Base-by-base conservation (phyloP, 805 yeast species). In the Cyberlindnera mississippiensis region DNA sequence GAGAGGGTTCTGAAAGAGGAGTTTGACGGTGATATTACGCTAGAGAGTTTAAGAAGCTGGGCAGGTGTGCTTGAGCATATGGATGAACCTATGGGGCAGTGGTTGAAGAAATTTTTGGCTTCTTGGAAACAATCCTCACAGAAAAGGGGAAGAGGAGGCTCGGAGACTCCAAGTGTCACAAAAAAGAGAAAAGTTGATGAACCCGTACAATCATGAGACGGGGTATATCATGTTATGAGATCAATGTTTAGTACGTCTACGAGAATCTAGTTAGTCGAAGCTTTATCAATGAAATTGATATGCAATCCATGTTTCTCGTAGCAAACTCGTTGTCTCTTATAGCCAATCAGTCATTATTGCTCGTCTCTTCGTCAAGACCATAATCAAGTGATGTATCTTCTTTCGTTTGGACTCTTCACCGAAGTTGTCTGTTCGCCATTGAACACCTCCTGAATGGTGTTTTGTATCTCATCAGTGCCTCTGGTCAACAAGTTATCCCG, bases 21-120 rank as follows among this genome's bases (percentile, higher is more conserved):
- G 33, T 43, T 33, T 26, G 40, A 33, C 4, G 37, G 34, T n/a
- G 41, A 44, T 27, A 24, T 19, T 11, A 44, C 48, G 14, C 31
- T 40, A 18, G 29, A 6, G 13, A 37, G 34, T 10, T 33, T 44
- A 6, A 34, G 30, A 20, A 39, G 37, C 7, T 44, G 48, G 48
- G 30, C 40, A 7, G 44, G 48, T 11, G 27, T 44, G 6, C 22
- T 44, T 15, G 48, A 44, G 32, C 15, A 22, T 17, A 15, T 38
- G 12, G 46, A 43, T 8, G 47, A 44, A 19, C 47, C 48, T 2
- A 35, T 40, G 15, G 41, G 42, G 7, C 16, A 17, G 11, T 44
- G 48, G 48, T 28, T 44, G 16, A 44, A 40, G 35, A 44, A 40
- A 32, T 44, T 40, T 28, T 13, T 44, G 9, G 8, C 37, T 9